Conservation (phyloP, 768 basidiomycete genomes). For the Tricholoma hemisulphureum region DNA sequence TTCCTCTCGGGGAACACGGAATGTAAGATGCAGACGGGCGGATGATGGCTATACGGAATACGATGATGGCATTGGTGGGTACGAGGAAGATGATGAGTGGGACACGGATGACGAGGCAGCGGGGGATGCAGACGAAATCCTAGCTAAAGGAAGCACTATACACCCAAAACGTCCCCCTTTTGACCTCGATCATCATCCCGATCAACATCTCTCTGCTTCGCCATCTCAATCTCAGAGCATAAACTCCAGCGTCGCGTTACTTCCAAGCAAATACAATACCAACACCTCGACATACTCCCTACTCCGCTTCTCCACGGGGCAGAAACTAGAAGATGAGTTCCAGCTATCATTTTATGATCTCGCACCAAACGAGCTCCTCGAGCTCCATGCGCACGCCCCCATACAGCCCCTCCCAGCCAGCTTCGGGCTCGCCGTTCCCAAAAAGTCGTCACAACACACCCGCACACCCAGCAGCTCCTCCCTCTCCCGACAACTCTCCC, state of each 20-base stretch:
- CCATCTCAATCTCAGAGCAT: neutral
- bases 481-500: conserved; percentile 1
- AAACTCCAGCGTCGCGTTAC: neutral
- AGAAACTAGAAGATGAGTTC: conserved; percentile 68
- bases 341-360: conserved; percentile 56
- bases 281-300: conserved; percentile 40
- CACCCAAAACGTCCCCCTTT: neutral
- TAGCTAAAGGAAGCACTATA: neutral
- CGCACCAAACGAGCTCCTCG: conserved; percentile 63
- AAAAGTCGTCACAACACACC: conserved; percentile 4
- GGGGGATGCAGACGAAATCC: neutral
- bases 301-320: conserved; percentile 68
- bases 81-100: conserved; percentile 33
- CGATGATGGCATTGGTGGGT: conserved; percentile 21
- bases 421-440: neutral
- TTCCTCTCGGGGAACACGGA: too few species aligned
- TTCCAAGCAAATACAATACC: conserved; percentile 9
- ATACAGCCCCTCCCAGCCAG: conserved; percentile 3
- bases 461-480: conserved; percentile 9
- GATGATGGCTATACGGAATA: conserved; percentile 8
- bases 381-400: conserved; percentile 48
- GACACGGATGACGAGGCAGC: conserved; percentile 9
- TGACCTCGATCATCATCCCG: neutral
- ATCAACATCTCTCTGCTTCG: neutral
- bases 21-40: neutral